Conservation (phyloP, 1,139 yeast species). For the Candida frijolesensis region DNA sequence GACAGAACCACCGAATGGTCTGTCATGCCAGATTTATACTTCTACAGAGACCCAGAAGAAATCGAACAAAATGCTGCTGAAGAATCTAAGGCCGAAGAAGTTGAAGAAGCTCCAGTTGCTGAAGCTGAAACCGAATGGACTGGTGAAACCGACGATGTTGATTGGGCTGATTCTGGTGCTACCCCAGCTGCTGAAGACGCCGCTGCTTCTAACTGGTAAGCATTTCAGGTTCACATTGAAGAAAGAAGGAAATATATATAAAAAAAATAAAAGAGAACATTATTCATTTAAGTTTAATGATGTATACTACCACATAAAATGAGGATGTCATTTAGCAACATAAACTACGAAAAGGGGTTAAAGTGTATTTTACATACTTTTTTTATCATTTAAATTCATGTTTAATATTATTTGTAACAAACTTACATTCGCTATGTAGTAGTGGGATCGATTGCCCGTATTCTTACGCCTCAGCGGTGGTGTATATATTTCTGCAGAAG, state of each 20-base stretch:
- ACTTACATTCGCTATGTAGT: background rate
- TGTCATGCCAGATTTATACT: constrained; percentile 99
- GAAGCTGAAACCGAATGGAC: constrained; percentile 56
- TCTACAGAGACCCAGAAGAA: constrained; percentile 99
- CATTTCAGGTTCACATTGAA: constrained; percentile 10
- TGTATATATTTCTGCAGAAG: no score
- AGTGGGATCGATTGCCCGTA: no score
- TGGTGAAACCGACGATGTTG: constrained; percentile 64
- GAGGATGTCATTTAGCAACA: constrained; percentile 6
- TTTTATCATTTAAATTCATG: constrained; percentile 16
- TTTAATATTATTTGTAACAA: constrained; percentile 13
- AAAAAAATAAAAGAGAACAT: constrained; percentile 6
- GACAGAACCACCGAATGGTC: constrained; percentile 98
- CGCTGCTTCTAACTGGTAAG: constrained; percentile 62
- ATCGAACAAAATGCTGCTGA: constrained; percentile 84
- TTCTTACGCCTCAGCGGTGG: no score
- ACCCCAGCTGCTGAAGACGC: constrained; percentile 78
- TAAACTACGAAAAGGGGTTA: constrained; percentile 11
- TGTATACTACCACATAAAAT: constrained; percentile 6
- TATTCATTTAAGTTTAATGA: constrained; percentile 3
- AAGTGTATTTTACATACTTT: constrained; percentile 18
- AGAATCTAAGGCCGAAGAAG: constrained; percentile 58
- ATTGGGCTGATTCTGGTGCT: constrained; percentile 66
- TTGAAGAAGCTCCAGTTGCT: constrained; percentile 50
- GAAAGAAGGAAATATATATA: constrained; percentile 4